Evolutionary conservation across 2,329 filamentous ascomycete genomes (phyloP), one percentile per base, ranked within the genome.

Genomic region (Dryadomyces quercivorus): DNA sequence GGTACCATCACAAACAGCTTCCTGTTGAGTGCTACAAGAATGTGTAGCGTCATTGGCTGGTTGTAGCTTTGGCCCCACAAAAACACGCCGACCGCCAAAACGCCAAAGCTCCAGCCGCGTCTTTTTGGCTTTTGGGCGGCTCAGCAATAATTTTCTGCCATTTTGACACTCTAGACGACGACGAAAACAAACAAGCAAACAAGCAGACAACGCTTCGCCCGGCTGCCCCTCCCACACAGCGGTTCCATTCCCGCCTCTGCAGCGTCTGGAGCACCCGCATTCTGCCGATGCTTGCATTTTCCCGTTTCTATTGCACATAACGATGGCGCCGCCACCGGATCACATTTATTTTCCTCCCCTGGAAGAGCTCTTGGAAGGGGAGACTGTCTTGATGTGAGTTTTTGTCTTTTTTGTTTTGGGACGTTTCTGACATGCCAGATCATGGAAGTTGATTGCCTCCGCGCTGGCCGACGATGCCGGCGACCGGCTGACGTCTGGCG

Each of bases 341-440:
- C 74, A 75, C 65, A 75, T 79, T 67, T 93, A 91, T 72, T 86
- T 94, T 65, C 88, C 91, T 65, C 82, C 89, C 65, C 77, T 96
- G 70, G 86, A 89, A 70, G 83, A 86, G 67, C 94, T 88, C 72
- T 78, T 97, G 64, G 84, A 81, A 63, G 88, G 88, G 71, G 84
- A 92, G 68, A 80, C 80, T 64, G 78, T 85, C 66, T 76, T 96
- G 64, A 78, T 95, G 86, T 95, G 77, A 67, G 84, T 76, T 58
- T 15, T 55, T 56, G n/a, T 38, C 31, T 7, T 51, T 21, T 42
- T 58, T 42, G 26, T 26, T 42, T 18, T 40, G 16, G 5, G 31
- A 46, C 18, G 15, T 55, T 48, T 9, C 56, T 58, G 18, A 50
- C 48, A 44, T 49, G 16, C 10, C 58, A 84, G 81, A 61, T 81